phyloP scores from a whole-genome alignment of 768 basidiomycete species.

The Trichaptum fuscoviolaceum region DNA sequence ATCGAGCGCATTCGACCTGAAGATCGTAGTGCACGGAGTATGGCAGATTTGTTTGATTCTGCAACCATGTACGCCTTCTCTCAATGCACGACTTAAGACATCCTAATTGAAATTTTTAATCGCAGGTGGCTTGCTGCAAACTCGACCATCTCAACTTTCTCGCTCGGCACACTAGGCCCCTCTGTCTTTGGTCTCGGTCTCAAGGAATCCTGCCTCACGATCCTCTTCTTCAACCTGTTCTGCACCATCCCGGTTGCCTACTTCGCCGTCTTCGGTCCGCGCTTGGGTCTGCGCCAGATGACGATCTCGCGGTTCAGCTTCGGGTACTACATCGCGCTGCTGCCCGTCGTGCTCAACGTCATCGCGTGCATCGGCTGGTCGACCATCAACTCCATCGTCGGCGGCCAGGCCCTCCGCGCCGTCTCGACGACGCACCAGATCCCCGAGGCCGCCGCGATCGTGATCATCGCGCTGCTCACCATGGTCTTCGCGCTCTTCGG shows the following conservation, averaged over 20 bases:
- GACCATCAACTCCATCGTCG: constrained; percentile 30
- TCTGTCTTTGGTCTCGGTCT: constrained; percentile 30
- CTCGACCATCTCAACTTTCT: constrained; percentile 29
- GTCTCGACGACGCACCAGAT: constrained; percentile 22
- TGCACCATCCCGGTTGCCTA: constrained; percentile 27
- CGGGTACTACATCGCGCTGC: constrained; percentile 24
- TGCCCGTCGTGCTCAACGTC: constrained; percentile 33
- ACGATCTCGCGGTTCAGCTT: constrained; percentile 36
- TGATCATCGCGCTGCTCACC: constrained; percentile 38
- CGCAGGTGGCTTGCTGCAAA: constrained; percentile 30
- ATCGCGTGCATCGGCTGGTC: constrained; percentile 41
- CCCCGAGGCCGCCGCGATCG: constrained; percentile 34
- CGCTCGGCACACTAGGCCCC: constrained; percentile 33
- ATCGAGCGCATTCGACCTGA: constrained; percentile 30
- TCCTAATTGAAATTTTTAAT: constrained; percentile 1
- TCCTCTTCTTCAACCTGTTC: constrained; percentile 38
- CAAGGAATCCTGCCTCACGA: constrained; percentile 30
- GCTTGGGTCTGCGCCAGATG: constrained; percentile 39
- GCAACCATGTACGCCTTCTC: background rate
- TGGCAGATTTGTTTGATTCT: constrained; percentile 11
- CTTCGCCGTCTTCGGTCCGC: constrained; percentile 33
- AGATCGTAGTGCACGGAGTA: constrained; percentile 16
- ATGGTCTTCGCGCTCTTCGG: constrained; percentile 35
- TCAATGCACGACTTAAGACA: background rate
- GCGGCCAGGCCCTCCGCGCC: constrained; percentile 19